Evolutionary conservation across 306 rosid species (phyloP).

Genomic region (Adenanthera pavonina): DNA sequence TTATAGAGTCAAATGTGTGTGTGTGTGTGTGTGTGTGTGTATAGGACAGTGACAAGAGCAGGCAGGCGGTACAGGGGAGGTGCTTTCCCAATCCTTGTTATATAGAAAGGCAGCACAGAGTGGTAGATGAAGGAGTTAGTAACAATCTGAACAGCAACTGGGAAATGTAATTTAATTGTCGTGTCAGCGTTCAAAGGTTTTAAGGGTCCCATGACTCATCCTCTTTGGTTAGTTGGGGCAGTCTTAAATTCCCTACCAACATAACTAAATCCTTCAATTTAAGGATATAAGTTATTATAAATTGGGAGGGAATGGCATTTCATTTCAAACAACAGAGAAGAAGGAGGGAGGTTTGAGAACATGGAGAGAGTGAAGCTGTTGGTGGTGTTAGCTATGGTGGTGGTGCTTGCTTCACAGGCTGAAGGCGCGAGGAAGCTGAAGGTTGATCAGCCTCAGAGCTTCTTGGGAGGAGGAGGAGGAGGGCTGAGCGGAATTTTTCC

Average conservation of each 20-base stretch:
- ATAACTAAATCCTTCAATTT: constrained; percentile 29
- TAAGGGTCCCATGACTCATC: constrained; percentile 27
- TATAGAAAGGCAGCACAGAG: constrained; percentile 21
- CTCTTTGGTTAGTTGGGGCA: constrained; percentile 37
- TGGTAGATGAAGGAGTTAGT: constrained; percentile 19
- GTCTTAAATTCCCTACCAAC: constrained; percentile 41
- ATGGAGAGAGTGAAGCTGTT: constrained; percentile 23
- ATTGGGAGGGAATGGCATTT: constrained; percentile 31
- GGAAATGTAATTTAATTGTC: constrained; percentile 38
- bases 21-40: too few relatives aligned
- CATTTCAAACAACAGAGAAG: not conserved
- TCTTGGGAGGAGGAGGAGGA: constrained; percentile 42
- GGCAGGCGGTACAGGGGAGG: constrained; percentile 1
- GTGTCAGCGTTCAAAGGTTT: constrained; percentile 33
- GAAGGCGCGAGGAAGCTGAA: constrained; percentile 36
- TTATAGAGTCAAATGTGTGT: not conserved
- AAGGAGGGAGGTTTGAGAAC: not conserved
- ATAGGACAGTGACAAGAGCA: not conserved
- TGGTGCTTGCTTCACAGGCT: constrained; percentile 36
- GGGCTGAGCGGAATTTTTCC: constrained; percentile 31
- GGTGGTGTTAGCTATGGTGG: constrained; percentile 15
- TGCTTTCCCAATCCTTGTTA: constrained; percentile 13
- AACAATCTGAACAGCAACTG: not conserved
- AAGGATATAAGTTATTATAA: constrained; percentile 26
- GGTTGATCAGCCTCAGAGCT: constrained; percentile 39